Evolutionary conservation across 371 early-diverging fungal species (phyloP).

Genomic region (Apophysomyces ossiformis): DNA sequence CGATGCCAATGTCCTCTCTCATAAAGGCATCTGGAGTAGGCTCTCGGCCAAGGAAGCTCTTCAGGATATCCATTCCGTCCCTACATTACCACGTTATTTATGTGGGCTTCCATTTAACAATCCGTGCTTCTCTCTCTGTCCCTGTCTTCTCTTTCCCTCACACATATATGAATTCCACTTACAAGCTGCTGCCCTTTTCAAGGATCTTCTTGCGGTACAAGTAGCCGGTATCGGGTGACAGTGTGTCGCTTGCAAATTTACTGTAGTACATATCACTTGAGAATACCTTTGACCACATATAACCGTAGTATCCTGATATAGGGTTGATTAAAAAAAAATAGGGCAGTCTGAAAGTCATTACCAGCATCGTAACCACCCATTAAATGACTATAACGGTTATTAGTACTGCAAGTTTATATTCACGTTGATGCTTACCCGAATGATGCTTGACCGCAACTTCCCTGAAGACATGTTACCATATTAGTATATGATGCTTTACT

Average conservation of each 20-base stretch:
- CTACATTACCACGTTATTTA: background rate
- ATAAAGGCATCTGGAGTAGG: conserved; percentile 82
- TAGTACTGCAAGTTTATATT: background rate
- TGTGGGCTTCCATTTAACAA: no score
- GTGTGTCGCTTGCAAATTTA: conserved; percentile 69
- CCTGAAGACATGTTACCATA: conserved; percentile 18
- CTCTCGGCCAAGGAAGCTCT: conserved; percentile 82
- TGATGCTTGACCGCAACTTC: conserved; percentile 54
- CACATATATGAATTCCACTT: conserved; percentile 7
- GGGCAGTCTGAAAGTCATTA: background rate
- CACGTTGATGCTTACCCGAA: conserved; percentile 38
- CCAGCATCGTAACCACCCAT: conserved; percentile 89
- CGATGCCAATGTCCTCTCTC: conserved; percentile 51
- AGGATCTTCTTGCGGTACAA: conserved; percentile 72
- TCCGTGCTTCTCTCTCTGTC: no score
- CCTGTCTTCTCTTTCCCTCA: no score
- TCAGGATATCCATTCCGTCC: conserved; percentile 62
- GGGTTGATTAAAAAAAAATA: background rate
- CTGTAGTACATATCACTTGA: conserved; percentile 86
- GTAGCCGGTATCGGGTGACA: conserved; percentile 57
- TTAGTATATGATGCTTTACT: conserved; percentile 9
- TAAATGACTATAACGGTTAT: conserved; percentile 68
- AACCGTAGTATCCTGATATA: conserved; percentile 54
- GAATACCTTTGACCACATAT: conserved; percentile 83
- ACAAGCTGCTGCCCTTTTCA: conserved; percentile 72